Base-by-base conservation (phyloP, 2,329 filamentous ascomycete genomes). In the Penicillium sclerotigenum region DNA sequence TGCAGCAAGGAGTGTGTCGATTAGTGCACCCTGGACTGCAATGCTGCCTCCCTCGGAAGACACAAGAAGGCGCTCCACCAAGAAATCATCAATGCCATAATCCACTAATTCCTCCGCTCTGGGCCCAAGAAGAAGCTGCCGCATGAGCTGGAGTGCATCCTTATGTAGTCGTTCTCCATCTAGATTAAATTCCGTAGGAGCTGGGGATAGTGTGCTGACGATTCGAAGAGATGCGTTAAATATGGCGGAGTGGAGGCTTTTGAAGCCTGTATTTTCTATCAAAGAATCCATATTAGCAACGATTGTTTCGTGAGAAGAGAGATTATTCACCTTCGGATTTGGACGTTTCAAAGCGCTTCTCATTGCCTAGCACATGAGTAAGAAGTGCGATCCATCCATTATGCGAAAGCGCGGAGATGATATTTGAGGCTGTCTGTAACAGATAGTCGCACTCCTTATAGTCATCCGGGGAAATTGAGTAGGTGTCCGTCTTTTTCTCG, bases 361-460 rank as follows among this genome's bases (percentile, higher is more conserved):
- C 76, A 18, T 79, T 74, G 4, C 78, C 73, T 34, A 85, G 75
- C 16, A 78, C 76, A 51, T 87, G 87, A 6, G 85, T 85, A 1
- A 88, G 84, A 37, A 95, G 75, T 5, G 87, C 81, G 13, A 81
- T 79, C 88, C 90, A 92, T 9, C 87, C 85, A 49, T 82, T 81
- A 43, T 88, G 85, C 20, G 82, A 88, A 54, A 85, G 83, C 72
- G 84, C 86, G 26, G 83, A 80, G 16, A 96, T 75, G 26, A 95
- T 81, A 61, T 90, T 88, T 5, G 86, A 86, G 1, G 96, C 72
- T 2, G 88, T 88, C 49, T 84, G 84, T 20, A 97, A 75, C 65
- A 93, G 88, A 71, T 96, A 95, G 3, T 90, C 76, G 58, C 87
- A 90, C 54, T 91, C 81, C 59, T 89, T 87, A 8, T 91, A 79